Evolutionary conservation across 306 rosid genomes (phyloP), one percentile per base, ranked within the genome.

Genomic region (Dryas alaskensis): DNA sequence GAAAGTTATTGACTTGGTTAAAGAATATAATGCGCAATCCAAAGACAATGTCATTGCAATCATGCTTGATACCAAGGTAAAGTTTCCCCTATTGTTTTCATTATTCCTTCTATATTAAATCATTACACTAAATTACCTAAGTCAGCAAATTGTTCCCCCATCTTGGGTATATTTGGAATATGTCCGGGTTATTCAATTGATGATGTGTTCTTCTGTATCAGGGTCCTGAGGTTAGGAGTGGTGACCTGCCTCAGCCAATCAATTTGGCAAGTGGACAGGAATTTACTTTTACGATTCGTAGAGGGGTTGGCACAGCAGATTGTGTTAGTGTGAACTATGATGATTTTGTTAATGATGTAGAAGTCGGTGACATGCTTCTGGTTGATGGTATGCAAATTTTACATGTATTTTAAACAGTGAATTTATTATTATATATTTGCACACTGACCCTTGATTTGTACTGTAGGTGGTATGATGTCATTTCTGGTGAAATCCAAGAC

Each of bases 201-300:
- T 51, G 67, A 71, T 0, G 4, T 46, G 73, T 64, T 65, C 46
- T 52, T 75, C 43, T 48, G 44, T 73, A 9, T 52, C 86, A 92
- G 98, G 98, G 98, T 62, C 97, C 97, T 57, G 97, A 92, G 84
- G 98, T 92, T 69, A 88, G 98, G 87, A 92, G 98, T 66, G 98
- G 98, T 67, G 98, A 92, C 81, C 81, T 92, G 80, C 97, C 91
- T 4, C 97, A 90, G 72, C 92, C 98, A 75, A 82, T 92, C 43
- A 42, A 46, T 25, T 89, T 90, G 65, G 31, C 42, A 59, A 46
- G 61, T 42, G 98, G 98, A 49, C 97, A 92, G 77, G 98, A 90
- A 61, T 92, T 92, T 77, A 92, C 98, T 50, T 92, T 92, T 69
- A 90, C 98, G 25, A 92, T 92, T 73, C 80, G 45, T n/a, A 84